Evolutionary conservation across 345 rosid species (phyloP).

Genomic region (Excoecaria cochinchinensis): DNA sequence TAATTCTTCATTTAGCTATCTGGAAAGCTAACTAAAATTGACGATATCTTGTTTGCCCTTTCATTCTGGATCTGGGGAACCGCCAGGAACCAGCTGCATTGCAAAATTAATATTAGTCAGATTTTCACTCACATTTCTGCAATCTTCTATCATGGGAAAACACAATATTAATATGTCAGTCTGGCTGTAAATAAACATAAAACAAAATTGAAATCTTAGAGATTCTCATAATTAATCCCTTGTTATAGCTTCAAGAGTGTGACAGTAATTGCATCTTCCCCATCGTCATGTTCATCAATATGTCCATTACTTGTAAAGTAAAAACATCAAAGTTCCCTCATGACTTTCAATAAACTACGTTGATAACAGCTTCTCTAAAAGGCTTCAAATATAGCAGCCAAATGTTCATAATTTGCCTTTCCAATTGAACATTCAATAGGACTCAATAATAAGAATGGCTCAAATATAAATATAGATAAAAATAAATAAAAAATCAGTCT

Average conservation of each 20-base stretch:
- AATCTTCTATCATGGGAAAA: not conserved
- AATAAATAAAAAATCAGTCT: not conserved
- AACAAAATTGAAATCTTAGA: not conserved
- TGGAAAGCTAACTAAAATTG: not conserved
- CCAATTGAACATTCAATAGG: not conserved
- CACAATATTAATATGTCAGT: not conserved
- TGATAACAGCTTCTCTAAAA: not conserved
- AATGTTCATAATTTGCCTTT: not conserved
- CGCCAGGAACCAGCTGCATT: conserved; percentile 94
- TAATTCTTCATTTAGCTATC: not conserved
- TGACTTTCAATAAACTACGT: not conserved
- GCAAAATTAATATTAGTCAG: conserved; percentile 18
- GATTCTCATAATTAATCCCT: not conserved
- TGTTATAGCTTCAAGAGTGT: not conserved
- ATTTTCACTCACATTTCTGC: not conserved
- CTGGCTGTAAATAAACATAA: not conserved
- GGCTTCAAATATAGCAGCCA: not conserved
- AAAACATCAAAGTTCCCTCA: not conserved
- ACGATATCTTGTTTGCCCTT: not conserved
- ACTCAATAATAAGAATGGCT: not conserved
- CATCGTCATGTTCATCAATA: not conserved
- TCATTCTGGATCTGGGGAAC: conserved; percentile 58
- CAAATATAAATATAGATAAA: too few species aligned
- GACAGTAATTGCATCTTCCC: not conserved
- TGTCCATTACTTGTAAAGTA: not conserved